Evolutionary conservation across 2,329 filamentous ascomycete species (phyloP).

Genomic region (Xylariaceae sp.): DNA sequence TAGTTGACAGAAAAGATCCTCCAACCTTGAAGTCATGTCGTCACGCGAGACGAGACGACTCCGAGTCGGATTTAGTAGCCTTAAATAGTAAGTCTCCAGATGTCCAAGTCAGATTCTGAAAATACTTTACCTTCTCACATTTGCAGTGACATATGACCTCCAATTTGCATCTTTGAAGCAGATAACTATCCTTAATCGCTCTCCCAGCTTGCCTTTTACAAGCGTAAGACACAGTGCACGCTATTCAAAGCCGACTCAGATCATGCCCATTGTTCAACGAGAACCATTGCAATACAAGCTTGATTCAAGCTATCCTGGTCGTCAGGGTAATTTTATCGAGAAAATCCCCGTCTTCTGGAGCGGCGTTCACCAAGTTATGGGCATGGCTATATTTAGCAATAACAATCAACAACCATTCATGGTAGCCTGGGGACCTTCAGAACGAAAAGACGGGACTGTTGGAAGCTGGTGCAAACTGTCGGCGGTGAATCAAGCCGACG

Average conservation of each 20-base stretch:
- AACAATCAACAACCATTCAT: constrained; percentile 5
- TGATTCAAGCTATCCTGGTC: not conserved
- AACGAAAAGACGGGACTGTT: not conserved
- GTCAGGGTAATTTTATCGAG: not conserved
- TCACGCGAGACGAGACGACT: not conserved
- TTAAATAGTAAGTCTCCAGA: too few species aligned
- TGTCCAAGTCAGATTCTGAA: too few species aligned
- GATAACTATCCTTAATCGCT: too few species aligned
- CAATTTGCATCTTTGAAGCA: too few species aligned
- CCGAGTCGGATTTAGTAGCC: too few species aligned
- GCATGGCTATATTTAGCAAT: constrained; percentile 4
- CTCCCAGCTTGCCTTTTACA: too few species aligned
- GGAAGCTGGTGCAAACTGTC: constrained; percentile 1
- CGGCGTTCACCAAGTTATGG: not conserved
- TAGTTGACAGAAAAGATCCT: not conserved
- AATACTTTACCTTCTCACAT: too few species aligned
- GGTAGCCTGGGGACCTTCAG: constrained; percentile 1
- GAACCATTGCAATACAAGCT: constrained; percentile 2
- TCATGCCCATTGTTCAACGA: not conserved
- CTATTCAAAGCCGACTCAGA: constrained; percentile 4
- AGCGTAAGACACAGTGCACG: too few species aligned
- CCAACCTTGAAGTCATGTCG: constrained; percentile 1
- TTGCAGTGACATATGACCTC: too few species aligned
- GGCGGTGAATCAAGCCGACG: constrained; percentile 1
- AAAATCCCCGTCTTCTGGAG: not conserved